Evolutionary conservation across 768 basidiomycete species (phyloP).

Genomic region (Termitomyces sp.): DNA sequence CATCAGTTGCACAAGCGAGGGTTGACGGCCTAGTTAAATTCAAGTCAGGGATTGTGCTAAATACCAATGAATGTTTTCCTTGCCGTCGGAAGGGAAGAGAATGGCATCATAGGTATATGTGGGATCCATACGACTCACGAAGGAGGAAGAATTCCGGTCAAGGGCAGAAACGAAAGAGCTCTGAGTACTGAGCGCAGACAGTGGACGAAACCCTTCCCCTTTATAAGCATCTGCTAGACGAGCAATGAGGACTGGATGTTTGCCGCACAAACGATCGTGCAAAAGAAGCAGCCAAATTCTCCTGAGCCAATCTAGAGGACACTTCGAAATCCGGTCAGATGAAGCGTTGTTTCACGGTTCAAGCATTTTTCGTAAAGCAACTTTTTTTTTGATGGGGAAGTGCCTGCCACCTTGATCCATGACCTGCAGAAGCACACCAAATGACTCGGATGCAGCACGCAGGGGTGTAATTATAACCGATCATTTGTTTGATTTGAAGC

Average conservation of each 20-base stretch:
- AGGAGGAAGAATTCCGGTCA: constrained; percentile 15
- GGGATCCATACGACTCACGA: constrained; percentile 41
- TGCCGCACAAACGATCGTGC: constrained; percentile 14
- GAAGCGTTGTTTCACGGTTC: background rate
- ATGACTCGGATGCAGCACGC: background rate
- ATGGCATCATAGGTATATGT: constrained; percentile 62
- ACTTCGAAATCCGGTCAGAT: constrained; percentile 3
- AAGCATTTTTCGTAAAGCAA: background rate
- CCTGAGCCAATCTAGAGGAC: constrained; percentile 30
- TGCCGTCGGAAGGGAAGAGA: constrained; percentile 71
- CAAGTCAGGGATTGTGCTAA: background rate
- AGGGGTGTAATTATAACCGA: background rate
- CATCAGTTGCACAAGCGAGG: constrained; percentile 68
- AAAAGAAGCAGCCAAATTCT: constrained; percentile 18
- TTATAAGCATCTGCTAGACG: constrained; percentile 17
- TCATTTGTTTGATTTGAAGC: background rate
- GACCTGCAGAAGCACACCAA: background rate
- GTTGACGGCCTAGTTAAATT: constrained; percentile 47
- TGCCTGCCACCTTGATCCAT: background rate
- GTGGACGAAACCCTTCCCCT: background rate
- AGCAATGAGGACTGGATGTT: constrained; percentile 35
- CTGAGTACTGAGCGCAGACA: constrained; percentile 12
- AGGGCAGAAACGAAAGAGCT: background rate
- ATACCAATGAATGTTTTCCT: background rate
- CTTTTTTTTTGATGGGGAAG: background rate